Percentiles rank a stretch among this genome's conserved stretches.
These are phyloP conservation scores for Alternaria ventricosa DNA, from an alignment of 2,329 filamentous ascomycete species.

Conservation along the genomic window DNA sequence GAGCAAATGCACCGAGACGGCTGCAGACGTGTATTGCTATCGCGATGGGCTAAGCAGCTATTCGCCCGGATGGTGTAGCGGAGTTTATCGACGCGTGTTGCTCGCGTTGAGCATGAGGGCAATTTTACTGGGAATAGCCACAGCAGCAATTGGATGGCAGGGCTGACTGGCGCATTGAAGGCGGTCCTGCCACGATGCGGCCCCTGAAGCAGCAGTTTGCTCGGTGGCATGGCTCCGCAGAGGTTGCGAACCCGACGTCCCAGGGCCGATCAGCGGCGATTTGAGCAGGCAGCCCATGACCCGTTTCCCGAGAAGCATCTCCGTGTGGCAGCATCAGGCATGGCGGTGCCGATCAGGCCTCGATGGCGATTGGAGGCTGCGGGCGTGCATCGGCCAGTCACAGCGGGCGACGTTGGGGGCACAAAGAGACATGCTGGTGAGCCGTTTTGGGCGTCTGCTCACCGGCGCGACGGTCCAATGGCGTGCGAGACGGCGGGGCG, in stretches of 20 bases:
- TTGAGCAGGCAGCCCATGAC: constrained; percentile 25
- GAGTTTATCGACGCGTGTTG: constrained; percentile 31
- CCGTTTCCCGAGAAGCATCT: constrained; percentile 36
- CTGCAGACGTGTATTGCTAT: constrained; percentile 18
- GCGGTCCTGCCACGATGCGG: constrained; percentile 11
- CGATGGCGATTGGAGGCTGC: constrained; percentile 23
- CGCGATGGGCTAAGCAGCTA: constrained; percentile 21
- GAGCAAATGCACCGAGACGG: constrained; percentile 27
- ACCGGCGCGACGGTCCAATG: constrained; percentile 30
- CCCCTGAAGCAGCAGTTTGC: constrained; percentile 17
- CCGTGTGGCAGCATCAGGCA: constrained; percentile 20
- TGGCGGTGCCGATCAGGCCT: constrained; percentile 35
- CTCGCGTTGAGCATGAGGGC: constrained; percentile 32
- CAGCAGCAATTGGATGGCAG: constrained; percentile 15
- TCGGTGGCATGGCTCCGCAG: constrained; percentile 36
- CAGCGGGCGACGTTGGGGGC: constrained; percentile 29
- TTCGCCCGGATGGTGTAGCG: constrained; percentile 18
- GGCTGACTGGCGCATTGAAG: constrained; percentile 21
- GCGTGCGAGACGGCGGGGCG: constrained; percentile 25
- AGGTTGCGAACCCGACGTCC: constrained; percentile 12
- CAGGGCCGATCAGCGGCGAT: constrained; percentile 35
- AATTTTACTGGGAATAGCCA: constrained; percentile 37
- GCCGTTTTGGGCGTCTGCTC: constrained; percentile 39
- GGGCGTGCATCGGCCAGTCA: constrained; percentile 32
- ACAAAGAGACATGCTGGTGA: constrained; percentile 22